Percentiles rank a stretch among this genome's conserved stretches.
phyloP scores from a whole-genome alignment of 768 basidiomycete genomes.

The Hortiboletus campestris region DNA sequence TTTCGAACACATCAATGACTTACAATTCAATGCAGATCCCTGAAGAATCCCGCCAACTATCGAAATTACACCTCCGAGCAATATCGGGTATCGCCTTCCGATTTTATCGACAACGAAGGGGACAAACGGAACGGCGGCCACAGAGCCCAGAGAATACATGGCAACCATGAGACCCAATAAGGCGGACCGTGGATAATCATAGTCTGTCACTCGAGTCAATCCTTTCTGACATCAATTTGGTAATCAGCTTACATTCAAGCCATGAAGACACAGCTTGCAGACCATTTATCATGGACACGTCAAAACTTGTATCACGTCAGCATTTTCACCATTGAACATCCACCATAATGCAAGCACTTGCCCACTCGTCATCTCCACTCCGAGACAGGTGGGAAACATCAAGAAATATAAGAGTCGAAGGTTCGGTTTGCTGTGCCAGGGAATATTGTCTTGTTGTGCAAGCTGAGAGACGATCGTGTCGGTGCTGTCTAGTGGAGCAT shows the following conservation, averaged over 20 bases:
- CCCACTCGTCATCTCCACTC: not conserved
- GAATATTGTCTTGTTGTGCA: no score
- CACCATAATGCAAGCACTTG: not conserved
- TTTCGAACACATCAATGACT: no score
- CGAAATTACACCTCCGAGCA: no score
- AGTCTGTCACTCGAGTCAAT: constrained; percentile 39
- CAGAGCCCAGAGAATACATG: constrained; percentile 58
- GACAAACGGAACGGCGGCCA: constrained; percentile 48
- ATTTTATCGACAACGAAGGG: constrained; percentile 3
- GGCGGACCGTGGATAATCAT: constrained; percentile 48
- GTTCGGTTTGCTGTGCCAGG: no score
- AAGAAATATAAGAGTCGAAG: no score
- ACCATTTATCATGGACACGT: constrained; percentile 61
- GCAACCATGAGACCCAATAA: constrained; percentile 33
- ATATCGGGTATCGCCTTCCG: constrained; percentile 3
- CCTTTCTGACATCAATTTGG: not conserved
- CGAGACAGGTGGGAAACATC: no score
- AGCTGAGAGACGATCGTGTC: constrained; percentile 15
- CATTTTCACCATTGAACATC: not conserved
- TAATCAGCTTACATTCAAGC: constrained; percentile 43
- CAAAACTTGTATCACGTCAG: constrained; percentile 11
- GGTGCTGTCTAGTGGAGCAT: not conserved
- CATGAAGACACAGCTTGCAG: constrained; percentile 58
- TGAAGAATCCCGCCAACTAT: no score
- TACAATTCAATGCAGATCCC: no score